Evolutionary conservation across 2,329 filamentous ascomycete species (phyloP), one percentile per base, ranked within the genome.

Genomic region (Fusarium sp.): DNA sequence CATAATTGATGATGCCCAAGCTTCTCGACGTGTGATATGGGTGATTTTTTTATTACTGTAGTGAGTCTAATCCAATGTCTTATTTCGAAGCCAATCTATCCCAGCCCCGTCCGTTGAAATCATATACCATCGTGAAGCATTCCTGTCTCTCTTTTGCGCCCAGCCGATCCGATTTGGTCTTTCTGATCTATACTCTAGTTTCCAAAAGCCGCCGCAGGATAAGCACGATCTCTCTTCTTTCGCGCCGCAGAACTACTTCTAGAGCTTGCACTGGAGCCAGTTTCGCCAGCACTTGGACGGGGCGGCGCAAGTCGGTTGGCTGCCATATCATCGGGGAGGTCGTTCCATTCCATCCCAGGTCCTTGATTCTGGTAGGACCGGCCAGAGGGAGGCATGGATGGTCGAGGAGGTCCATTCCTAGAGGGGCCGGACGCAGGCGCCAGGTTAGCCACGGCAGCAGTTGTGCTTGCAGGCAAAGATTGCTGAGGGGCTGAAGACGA

Each of bases 271-370:
- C 74, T 74, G 3, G 81, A 82, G 0, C 63, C 71, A 2, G 72
- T 61, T 39, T 76, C 74, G 35, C 75, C 74, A 15, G 64, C 63
- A 31, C 49, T 67, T 48, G 54, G 74, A 39, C 69, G 67, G 5
- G 66, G 74, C 57, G 68, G 72, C 9, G 50, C 69, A n/a, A 72
- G 70, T 35, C 74, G 64, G 4, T 72, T 55, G 19, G 74, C 70
- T 10, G 82, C 73, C 84, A 88, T 87, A 47, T 89, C 86, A 9
- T 80, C 78, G 0, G 87, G 87, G 9, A 89, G 69, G 70, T 89
- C 87, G 74, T 89, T 89, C 87, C 87, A 89, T 70, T 89, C 87
- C 28, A 76, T 85, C 19, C 84, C 82, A 3, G 87, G 83, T 7
- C 86, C 79, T 65, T 78, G 74, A 56, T 85, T 88, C 73, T 88